Conservation (phyloP, 2,329 filamentous ascomycete genomes). For the Lachnellula subtilissima region DNA sequence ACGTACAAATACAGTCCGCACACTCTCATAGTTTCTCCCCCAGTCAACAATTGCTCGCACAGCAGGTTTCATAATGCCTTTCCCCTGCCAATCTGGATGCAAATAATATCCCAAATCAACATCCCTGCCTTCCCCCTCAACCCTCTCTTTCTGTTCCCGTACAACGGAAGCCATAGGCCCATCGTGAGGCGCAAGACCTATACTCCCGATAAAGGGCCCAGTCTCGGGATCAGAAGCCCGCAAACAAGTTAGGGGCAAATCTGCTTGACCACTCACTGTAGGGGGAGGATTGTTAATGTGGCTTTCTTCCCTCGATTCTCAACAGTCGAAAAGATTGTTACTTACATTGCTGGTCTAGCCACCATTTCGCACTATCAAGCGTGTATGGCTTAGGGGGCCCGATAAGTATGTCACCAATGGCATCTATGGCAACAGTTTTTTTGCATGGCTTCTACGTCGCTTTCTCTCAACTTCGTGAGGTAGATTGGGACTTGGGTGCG, state of each 20-base stretch:
- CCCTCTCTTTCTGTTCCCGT: background rate
- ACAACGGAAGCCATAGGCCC: no score
- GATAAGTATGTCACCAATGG: slow-evolving; percentile 8
- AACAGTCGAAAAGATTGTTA: background rate
- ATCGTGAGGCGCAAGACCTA: background rate
- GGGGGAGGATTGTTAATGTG: no score
- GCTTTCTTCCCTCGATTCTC: background rate
- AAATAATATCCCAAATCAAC: slow-evolving; percentile 15
- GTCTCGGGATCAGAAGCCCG: slow-evolving; percentile 2
- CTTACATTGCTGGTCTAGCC: background rate
- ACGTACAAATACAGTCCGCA: slow-evolving; percentile 3
- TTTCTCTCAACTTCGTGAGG: slow-evolving; percentile 8
- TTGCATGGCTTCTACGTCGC: slow-evolving; percentile 2
- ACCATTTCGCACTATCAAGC: slow-evolving; percentile 9
- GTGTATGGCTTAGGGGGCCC: slow-evolving; percentile 7
- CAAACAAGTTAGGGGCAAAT: slow-evolving; percentile 2
- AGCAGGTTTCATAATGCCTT: slow-evolving; percentile 9
- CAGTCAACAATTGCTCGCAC: slow-evolving; percentile 10
- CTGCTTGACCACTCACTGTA: background rate
- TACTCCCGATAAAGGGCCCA: slow-evolving; percentile 1
- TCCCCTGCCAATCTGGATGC: slow-evolving; percentile 10
- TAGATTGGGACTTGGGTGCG: slow-evolving; percentile 8
- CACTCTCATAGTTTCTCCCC: slow-evolving; percentile 4
- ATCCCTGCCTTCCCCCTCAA: background rate
- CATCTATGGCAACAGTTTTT: background rate